Evolutionary conservation across 345 rosid genomes (phyloP).

Genomic region (Psidium friedrichsthalianum): DNA sequence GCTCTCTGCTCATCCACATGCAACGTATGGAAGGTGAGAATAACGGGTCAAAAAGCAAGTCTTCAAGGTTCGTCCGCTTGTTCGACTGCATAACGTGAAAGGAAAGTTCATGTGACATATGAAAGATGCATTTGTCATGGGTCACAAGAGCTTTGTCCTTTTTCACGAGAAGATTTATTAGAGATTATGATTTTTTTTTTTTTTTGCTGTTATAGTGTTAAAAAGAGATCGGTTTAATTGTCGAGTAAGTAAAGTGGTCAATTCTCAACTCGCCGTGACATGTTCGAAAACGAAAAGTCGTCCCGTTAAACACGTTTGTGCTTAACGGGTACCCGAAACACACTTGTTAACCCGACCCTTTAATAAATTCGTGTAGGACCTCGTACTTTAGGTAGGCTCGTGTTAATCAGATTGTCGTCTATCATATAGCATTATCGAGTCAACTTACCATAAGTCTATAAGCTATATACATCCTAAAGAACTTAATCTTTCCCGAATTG

Average conservation of each 20-base stretch:
- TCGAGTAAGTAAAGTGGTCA: background rate
- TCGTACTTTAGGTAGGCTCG: background rate
- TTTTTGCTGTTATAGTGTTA: background rate
- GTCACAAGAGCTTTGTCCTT: background rate
- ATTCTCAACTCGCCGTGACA: accelerated
- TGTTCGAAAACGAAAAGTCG: background rate
- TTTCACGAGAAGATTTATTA: background rate
- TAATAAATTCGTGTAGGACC: background rate
- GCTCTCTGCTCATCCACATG: background rate
- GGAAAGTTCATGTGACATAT: background rate
- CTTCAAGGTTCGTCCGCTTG: background rate
- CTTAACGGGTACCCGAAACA: background rate
- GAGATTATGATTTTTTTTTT: background rate
- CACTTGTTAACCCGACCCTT: background rate
- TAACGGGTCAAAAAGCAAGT: background rate
- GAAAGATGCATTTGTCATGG: background rate
- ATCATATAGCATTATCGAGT: background rate
- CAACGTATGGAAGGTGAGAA: background rate
- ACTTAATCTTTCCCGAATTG: background rate
- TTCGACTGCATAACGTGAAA: background rate
- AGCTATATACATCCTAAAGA: background rate
- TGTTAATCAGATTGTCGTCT: background rate
- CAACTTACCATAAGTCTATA: background rate
- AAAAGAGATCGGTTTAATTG: background rate
- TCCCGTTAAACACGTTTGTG: background rate